Conservation (phyloP, 768 basidiomycete genomes). For the Leccinum variicolor region DNA sequence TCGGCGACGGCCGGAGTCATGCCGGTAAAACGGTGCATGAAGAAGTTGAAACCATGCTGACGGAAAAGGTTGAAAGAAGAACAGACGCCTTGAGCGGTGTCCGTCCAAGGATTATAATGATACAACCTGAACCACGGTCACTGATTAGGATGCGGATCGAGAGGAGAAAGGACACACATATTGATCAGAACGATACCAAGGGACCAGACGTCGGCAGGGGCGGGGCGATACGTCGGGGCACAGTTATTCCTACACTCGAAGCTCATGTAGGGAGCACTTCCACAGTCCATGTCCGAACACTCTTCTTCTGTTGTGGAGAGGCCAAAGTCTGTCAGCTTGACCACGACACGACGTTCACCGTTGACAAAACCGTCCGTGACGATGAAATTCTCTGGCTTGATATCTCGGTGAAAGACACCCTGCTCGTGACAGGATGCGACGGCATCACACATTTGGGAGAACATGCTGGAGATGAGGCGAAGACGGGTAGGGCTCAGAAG, state of each 20-base stretch:
- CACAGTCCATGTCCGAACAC: slow-evolving; percentile 96
- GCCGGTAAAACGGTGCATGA: slow-evolving; percentile 86
- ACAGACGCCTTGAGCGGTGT: slow-evolving; percentile 79
- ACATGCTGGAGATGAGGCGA: slow-evolving; percentile 95
- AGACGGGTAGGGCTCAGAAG: slow-evolving; percentile 85
- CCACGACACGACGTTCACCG: slow-evolving; percentile 83
- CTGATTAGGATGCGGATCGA: neutral
- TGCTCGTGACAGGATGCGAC: slow-evolving; percentile 91
- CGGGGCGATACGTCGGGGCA: slow-evolving; percentile 90
- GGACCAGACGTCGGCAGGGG: slow-evolving; percentile 98
- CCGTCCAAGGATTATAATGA: slow-evolving; percentile 98
- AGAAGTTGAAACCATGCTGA: slow-evolving; percentile 76
- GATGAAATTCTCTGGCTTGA: slow-evolving; percentile 99
- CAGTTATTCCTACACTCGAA: slow-evolving; percentile 98
- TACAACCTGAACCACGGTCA: slow-evolving; percentile 64
- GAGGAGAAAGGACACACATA: slow-evolving; percentile 53
- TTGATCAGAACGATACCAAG: slow-evolving; percentile 99
- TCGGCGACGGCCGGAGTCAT: slow-evolving; percentile 86
- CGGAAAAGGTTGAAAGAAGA: slow-evolving; percentile 80
- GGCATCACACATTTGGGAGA: slow-evolving; percentile 97
- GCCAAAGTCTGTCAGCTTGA: slow-evolving; percentile 97
- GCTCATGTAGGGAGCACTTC: slow-evolving; percentile 98
- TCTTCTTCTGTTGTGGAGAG: slow-evolving; percentile 86
- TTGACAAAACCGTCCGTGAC: slow-evolving; percentile 77
- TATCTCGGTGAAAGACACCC: slow-evolving; percentile 92